Percentiles rank a stretch among this genome's conserved stretches.
Evolutionary conservation across 2,329 filamentous ascomycete genomes (phyloP).

Genomic region (Verticillium albo-atrum): DNA sequence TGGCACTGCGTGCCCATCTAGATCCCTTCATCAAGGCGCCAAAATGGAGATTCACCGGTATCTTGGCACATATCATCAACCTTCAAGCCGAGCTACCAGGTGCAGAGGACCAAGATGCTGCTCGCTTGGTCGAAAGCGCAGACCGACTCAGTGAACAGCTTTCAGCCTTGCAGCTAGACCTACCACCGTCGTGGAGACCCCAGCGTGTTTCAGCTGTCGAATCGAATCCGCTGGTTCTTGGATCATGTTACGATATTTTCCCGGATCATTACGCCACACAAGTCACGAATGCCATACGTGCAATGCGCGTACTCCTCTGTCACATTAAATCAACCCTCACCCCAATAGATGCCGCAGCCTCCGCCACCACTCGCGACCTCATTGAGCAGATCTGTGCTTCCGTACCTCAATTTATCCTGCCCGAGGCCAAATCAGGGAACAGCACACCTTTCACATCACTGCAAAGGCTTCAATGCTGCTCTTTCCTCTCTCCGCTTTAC

Average conservation of each 20-base stretch:
- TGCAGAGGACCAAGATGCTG: no score
- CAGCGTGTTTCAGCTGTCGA: neutral
- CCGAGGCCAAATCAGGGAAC: constrained; percentile 1
- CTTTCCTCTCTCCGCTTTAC: constrained; percentile 14
- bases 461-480: constrained; percentile 15
- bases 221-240: constrained; percentile 6
- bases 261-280: constrained; percentile 14
- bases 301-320: constrained; percentile 14
- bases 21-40: constrained; percentile 2
- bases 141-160: no score
- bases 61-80: neutral
- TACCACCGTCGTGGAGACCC: no score
- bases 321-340: constrained; percentile 3
- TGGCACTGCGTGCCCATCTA: neutral
- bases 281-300: constrained; percentile 15
- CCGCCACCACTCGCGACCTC: no score
- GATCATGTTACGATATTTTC: constrained; percentile 14
- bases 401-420: no score
- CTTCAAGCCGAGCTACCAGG: neutral
- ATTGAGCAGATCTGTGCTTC: no score
- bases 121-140: no score
- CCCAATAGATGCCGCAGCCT: neutral
- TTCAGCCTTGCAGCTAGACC: no score
- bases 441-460: constrained; percentile 10
- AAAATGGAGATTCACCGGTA: constrained; percentile 3